phyloP scores from a whole-genome alignment of 805 yeast species.

The Diddensiella caesifluorescens region DNA sequence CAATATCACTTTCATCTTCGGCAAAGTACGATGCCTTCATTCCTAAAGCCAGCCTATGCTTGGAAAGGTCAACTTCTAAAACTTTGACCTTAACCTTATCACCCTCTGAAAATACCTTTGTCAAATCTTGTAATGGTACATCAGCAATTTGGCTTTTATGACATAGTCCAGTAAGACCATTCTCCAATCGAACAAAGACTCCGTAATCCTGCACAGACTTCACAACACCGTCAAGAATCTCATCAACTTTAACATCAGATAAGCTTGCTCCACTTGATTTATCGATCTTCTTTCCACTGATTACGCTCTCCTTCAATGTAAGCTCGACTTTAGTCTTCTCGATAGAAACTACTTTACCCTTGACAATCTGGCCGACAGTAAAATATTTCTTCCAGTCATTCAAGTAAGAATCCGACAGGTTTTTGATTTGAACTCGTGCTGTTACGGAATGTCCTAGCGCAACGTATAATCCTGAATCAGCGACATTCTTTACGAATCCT shows the following conservation, averaged over 20 bases:
- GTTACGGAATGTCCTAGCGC: slow-evolving; percentile 62
- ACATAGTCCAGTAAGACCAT: slow-evolving; percentile 76
- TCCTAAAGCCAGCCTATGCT: slow-evolving; percentile 78
- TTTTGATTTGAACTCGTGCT: slow-evolving; percentile 76
- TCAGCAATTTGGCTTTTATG: slow-evolving; percentile 80
- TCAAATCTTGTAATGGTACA: slow-evolving; percentile 48
- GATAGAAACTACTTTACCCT: slow-evolving; percentile 60
- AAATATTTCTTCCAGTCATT: slow-evolving; percentile 84
- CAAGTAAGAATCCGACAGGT: slow-evolving; percentile 73
- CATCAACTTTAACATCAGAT: slow-evolving; percentile 65
- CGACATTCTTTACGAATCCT: slow-evolving; percentile 74
- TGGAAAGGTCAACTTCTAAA: slow-evolving; percentile 53
- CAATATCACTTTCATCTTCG: slow-evolving; percentile 33
- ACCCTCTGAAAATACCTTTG: slow-evolving; percentile 74
- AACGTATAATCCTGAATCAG: slow-evolving; percentile 71
- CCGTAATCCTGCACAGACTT: slow-evolving; percentile 81
- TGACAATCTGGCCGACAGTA: slow-evolving; percentile 63
- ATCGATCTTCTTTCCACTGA: slow-evolving; percentile 58
- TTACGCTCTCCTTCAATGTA: slow-evolving; percentile 75
- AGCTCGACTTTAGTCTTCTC: slow-evolving; percentile 59
- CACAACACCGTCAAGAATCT: slow-evolving; percentile 70
- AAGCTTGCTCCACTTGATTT: slow-evolving; percentile 21
- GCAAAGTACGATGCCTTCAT: slow-evolving; percentile 89
- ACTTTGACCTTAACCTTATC: slow-evolving; percentile 86
- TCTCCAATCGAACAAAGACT: slow-evolving; percentile 75